Evolutionary conservation across 305 asterid species (phyloP).

Genomic region (Striga hermonthica): DNA sequence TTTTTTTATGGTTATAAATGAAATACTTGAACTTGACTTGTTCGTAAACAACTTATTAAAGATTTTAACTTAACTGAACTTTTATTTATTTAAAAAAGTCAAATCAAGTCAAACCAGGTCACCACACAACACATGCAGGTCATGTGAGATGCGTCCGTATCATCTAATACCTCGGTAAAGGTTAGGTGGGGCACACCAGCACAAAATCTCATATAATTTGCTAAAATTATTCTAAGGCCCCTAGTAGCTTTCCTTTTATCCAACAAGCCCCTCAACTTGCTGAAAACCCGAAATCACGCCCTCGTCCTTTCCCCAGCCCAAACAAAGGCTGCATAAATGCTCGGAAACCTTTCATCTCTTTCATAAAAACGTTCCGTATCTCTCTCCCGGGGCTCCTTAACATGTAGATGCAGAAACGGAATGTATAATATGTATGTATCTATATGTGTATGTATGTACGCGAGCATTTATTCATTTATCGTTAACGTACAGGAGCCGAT

Average conservation of each 20-base stretch:
- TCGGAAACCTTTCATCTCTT: constrained; percentile 27
- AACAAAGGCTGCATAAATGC: constrained; percentile 31
- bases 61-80: too few species aligned
- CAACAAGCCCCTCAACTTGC: too few species aligned
- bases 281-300: too few species aligned
- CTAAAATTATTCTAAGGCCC: too few species aligned
- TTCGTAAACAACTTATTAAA: too few species aligned
- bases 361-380: constrained; percentile 26
- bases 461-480: constrained; percentile 2
- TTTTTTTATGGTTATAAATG: too few species aligned
- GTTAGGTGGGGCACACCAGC: constrained; percentile 26
- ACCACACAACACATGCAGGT: constrained; percentile 25
- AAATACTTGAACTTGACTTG: too few species aligned
- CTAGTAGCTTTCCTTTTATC: too few species aligned
- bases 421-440: background rate
- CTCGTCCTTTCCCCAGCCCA: background rate
- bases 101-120: too few species aligned
- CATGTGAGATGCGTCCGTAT: constrained; percentile 36
- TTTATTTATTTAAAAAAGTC: too few species aligned
- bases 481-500: constrained; percentile 45
- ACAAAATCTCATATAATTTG: too few species aligned
- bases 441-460: constrained; percentile 9
- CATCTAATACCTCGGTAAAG: constrained; percentile 17
- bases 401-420: background rate
- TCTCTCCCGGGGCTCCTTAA: background rate